These are phyloP conservation scores for Alternaria brassicae DNA, from an alignment of 2,329 filamentous ascomycete species.

Conservation along the genomic window DNA sequence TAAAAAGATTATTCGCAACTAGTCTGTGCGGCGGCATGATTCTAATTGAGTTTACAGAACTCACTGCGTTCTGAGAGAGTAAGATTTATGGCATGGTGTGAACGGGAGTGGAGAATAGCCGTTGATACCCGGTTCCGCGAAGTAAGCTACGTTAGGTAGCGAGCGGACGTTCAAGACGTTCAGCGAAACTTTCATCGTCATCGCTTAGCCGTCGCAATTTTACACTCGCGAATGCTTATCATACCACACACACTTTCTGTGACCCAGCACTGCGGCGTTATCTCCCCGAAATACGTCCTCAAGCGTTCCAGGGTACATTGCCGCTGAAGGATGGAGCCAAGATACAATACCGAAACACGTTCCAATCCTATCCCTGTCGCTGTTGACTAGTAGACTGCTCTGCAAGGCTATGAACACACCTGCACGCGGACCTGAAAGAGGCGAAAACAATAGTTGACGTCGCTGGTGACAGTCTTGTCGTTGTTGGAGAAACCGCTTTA, in stretches of 20 bases:
- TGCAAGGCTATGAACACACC: background rate
- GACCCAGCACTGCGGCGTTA: background rate
- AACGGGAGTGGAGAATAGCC: background rate
- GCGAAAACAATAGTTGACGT: background rate
- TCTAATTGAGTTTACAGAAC: background rate
- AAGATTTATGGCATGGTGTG: background rate
- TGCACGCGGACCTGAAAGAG: background rate
- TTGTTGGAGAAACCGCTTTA: background rate
- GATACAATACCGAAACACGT: background rate
- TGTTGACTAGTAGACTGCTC: background rate
- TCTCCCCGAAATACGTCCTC: background rate
- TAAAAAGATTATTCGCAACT: conserved; percentile 78
- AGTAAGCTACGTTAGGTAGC: background rate
- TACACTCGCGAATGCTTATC: background rate
- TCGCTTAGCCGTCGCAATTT: background rate
- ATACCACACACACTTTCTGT: background rate
- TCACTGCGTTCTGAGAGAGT: background rate
- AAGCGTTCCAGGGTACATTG: background rate
- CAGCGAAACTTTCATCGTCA: background rate
- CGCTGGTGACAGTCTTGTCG: background rate
- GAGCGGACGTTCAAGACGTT: background rate
- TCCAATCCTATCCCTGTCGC: background rate
- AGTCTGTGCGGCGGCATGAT: conserved; percentile 54
- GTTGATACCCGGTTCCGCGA: background rate
- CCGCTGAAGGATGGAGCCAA: background rate